phyloP scores from a whole-genome alignment of 352 stramenopile species.

The Phytophthora pini region DNA sequence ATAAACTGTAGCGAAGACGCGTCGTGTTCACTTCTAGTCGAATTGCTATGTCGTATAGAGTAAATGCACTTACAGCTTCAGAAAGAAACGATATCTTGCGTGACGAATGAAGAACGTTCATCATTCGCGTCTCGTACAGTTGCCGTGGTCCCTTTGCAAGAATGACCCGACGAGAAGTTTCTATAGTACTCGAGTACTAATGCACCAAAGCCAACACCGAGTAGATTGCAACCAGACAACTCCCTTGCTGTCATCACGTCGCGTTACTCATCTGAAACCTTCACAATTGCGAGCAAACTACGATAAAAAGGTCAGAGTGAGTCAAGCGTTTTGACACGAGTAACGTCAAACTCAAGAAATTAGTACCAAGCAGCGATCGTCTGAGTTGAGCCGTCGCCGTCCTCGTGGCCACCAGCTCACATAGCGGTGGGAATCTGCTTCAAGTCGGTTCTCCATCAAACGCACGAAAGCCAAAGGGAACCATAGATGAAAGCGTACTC shows the following conservation, averaged over 20 bases:
- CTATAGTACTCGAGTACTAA: slow-evolving; percentile 7
- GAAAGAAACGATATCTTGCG: no score
- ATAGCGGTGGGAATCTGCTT: slow-evolving; percentile 7
- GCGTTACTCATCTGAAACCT: background rate
- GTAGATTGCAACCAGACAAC: slow-evolving; percentile 1
- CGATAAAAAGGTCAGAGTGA: background rate
- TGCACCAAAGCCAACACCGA: background rate
- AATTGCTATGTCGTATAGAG: background rate
- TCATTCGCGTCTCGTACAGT: background rate
- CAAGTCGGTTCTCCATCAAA: slow-evolving; percentile 24
- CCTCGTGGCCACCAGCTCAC: background rate
- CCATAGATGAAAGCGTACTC: slow-evolving; percentile 9
- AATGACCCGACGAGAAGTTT: background rate
- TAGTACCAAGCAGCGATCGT: background rate
- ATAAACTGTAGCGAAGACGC: no score
- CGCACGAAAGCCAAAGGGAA: slow-evolving; percentile 13
- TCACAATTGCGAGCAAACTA: background rate
- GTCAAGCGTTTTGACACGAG: background rate
- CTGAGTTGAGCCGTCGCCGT: slow-evolving; percentile 5
- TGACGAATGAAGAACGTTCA: background rate
- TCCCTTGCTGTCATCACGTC: slow-evolving; percentile 1
- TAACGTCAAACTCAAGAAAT: slow-evolving; percentile 10
- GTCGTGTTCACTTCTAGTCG: no score
- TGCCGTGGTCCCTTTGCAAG: slow-evolving; percentile 2
- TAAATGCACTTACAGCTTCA: background rate